Percentiles rank a stretch among this genome's conserved stretches.
These are phyloP conservation scores for Euphorbia corollata DNA, from an alignment of 441 rosid species.

Conservation along the genomic window DNA sequence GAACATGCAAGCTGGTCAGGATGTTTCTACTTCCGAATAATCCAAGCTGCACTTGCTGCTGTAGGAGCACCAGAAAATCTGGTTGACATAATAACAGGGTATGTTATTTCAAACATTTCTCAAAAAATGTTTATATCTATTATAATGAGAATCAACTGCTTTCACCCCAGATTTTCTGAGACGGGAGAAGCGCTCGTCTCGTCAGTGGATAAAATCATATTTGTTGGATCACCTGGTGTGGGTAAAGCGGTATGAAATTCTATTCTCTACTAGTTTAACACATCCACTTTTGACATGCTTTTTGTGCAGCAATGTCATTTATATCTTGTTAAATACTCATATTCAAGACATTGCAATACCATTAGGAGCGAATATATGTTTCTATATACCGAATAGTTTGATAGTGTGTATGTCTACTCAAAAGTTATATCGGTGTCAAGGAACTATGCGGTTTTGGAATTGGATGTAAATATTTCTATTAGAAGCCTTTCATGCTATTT, in stretches of 20 bases:
- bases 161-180: conserved; percentile 64
- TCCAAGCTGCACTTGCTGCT: conserved; percentile 94
- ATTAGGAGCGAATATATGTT: neutral
- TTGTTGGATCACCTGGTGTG: conserved; percentile 96
- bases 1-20: conserved; percentile 99
- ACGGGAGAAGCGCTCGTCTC: conserved; percentile 94
- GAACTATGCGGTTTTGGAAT: neutral
- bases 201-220: conserved; percentile 84
- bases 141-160: conserved; percentile 20
- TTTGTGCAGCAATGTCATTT: neutral
- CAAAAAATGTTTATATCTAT: conserved; percentile 7
- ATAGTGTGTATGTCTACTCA: neutral
- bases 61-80: conserved; percentile 96
- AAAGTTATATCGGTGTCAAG: neutral
- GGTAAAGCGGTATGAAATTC: conserved; percentile 69
- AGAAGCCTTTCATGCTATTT: neutral
- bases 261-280: conserved; percentile 6
- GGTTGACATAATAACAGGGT: conserved; percentile 94
- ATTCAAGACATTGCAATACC: neutral
- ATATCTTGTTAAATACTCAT: neutral
- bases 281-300: neutral
- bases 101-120: conserved; percentile 18
- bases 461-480: neutral
- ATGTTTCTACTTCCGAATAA: conserved; percentile 83
- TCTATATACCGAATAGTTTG: neutral